These are phyloP conservation scores for Sporothrix globosa DNA, from an alignment of 2,329 filamentous ascomycete species.

Conservation along the genomic window DNA sequence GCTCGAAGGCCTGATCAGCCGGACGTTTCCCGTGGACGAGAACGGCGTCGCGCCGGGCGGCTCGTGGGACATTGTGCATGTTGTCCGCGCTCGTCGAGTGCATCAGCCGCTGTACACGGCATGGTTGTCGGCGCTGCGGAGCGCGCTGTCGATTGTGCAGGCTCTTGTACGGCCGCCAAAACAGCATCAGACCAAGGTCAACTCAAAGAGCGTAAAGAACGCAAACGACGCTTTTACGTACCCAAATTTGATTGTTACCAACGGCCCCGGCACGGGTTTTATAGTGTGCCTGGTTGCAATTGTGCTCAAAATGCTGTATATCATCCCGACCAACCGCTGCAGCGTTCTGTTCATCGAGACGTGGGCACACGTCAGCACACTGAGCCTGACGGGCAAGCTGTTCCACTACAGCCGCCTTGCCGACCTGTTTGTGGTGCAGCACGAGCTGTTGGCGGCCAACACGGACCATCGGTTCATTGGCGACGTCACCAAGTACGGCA, in stretches of 20 bases:
- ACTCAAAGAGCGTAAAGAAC: not conserved
- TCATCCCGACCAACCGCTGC: slow-evolving; percentile 59
- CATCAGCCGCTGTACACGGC: slow-evolving; percentile 79
- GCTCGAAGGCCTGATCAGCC: slow-evolving; percentile 59
- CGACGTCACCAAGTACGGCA: slow-evolving; percentile 36
- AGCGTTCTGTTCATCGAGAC: slow-evolving; percentile 86
- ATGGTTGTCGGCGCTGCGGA: slow-evolving; percentile 67
- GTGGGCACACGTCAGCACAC: slow-evolving; percentile 79
- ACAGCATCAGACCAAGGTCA: not conserved
- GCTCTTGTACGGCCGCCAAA: slow-evolving; percentile 42
- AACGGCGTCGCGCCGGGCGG: slow-evolving; percentile 42
- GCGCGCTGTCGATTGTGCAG: slow-evolving; percentile 51
- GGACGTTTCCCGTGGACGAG: slow-evolving; percentile 41
- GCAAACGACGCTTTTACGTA: slow-evolving; percentile 45
- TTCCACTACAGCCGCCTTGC: slow-evolving; percentile 66
- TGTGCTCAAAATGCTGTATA: slow-evolving; percentile 51
- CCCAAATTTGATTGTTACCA: slow-evolving; percentile 79
- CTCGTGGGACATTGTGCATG: slow-evolving; percentile 65
- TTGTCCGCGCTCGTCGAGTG: slow-evolving; percentile 77
- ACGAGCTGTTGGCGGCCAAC: slow-evolving; percentile 62
- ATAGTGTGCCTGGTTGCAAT: slow-evolving; percentile 64
- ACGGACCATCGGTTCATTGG: slow-evolving; percentile 45
- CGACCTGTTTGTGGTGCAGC: slow-evolving; percentile 83
- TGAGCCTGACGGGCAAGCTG: slow-evolving; percentile 84
- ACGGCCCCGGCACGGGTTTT: slow-evolving; percentile 86